These are phyloP conservation scores for Chlamydomonas schloesseri DNA, from an alignment of 139 green algal species.

Conservation along the genomic window DNA sequence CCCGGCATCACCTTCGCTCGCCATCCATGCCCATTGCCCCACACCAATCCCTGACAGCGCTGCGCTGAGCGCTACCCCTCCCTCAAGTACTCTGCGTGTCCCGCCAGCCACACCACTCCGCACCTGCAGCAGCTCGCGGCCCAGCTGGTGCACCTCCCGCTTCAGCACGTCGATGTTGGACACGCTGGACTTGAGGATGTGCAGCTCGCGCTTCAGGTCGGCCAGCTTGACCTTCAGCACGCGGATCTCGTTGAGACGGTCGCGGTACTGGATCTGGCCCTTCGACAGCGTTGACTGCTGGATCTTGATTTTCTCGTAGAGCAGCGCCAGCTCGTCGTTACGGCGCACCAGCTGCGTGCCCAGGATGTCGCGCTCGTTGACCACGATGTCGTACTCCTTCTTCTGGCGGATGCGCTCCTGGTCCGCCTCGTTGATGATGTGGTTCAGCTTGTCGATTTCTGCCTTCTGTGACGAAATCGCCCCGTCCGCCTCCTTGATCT, in stretches of 20 bases:
- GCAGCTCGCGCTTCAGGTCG: conserved; percentile 87
- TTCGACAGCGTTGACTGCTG: conserved; percentile 87
- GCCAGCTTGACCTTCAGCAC: conserved; percentile 90
- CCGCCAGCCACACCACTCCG: neutral
- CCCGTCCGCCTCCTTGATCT: conserved; percentile 86
- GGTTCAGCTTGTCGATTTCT: conserved; percentile 89
- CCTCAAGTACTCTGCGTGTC: too few relatives aligned
- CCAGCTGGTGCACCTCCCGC: conserved; percentile 89
- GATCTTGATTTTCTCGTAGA: conserved; percentile 97
- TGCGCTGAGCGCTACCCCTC: too few relatives aligned
- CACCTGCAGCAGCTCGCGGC: conserved; percentile 82
- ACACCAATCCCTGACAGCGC: too few relatives aligned
- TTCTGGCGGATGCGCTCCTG: conserved; percentile 85
- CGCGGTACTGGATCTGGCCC: conserved; percentile 92
- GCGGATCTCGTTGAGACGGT: conserved; percentile 90
- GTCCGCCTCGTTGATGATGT: conserved; percentile 84
- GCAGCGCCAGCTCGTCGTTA: conserved; percentile 94
- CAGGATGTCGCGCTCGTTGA: conserved; percentile 91
- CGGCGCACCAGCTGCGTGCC: conserved; percentile 88
- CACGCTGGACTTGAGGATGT: conserved; percentile 82
- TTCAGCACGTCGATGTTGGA: conserved; percentile 91
- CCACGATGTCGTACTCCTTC: conserved; percentile 92
- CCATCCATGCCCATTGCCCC: too few relatives aligned
- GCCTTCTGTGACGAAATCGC: conserved; percentile 73
- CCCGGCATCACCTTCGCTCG: too few relatives aligned